phyloP scores from a whole-genome alignment of 108 stramenopile species.

The Stephanodiscus triporus region DNA sequence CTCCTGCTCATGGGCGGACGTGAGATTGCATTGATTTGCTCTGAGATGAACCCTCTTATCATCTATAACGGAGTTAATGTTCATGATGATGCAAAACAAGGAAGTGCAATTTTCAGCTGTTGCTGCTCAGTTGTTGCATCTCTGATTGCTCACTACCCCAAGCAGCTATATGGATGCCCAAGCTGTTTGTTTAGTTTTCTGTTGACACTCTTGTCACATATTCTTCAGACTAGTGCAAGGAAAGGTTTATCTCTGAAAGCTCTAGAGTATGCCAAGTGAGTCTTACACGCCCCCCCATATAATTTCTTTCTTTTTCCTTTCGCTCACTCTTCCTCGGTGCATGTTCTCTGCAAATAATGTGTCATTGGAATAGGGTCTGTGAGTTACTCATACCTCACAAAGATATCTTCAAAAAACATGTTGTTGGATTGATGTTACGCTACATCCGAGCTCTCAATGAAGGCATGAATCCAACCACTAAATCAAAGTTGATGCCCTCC shows the following conservation, averaged over 20 bases:
- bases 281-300: not conserved
- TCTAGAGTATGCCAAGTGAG: constrained; percentile 41
- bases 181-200: constrained; percentile 53
- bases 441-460: constrained; percentile 63
- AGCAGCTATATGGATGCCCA: constrained; percentile 74
- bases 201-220: constrained; percentile 42
- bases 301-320: not conserved
- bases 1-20: constrained; percentile 57
- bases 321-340: not conserved
- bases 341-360: not conserved
- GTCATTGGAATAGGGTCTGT: constrained; percentile 46
- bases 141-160: constrained; percentile 73
- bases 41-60: constrained; percentile 44
- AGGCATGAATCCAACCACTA: constrained; percentile 47
- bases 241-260: constrained; percentile 32
- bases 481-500: constrained; percentile 57
- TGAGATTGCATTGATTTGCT: constrained; percentile 63
- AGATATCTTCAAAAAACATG: constrained; percentile 88
- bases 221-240: constrained; percentile 29
- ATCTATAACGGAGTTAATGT: constrained; percentile 10
- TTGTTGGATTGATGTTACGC: constrained; percentile 64
- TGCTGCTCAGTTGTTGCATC: constrained; percentile 58
- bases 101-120: constrained; percentile 37
- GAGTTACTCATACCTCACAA: constrained; percentile 79
- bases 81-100: constrained; percentile 17